Percentiles rank a stretch among this genome's conserved stretches.
These are phyloP conservation scores for Arthrobotrys musiformis DNA, from an alignment of 2,329 filamentous ascomycete genomes.

Conservation along the genomic window DNA sequence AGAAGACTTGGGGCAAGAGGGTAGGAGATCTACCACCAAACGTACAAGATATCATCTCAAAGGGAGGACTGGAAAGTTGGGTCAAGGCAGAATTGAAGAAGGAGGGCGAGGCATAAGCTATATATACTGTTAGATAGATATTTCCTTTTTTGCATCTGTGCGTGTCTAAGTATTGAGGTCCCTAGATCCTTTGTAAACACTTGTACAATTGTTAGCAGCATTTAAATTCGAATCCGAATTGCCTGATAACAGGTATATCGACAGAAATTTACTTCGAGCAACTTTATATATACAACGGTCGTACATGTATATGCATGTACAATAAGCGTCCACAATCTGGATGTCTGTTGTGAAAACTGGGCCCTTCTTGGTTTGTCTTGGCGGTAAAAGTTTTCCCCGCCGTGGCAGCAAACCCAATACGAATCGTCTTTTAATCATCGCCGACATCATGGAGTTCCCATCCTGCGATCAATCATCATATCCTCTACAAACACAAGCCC, in stretches of 20 bases:
- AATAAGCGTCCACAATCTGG: no score
- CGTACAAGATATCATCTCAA: conserved; percentile 84
- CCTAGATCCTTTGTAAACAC: no score
- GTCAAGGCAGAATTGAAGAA: conserved; percentile 75
- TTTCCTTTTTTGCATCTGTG: neutral
- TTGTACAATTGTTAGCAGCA: no score
- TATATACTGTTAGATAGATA: neutral
- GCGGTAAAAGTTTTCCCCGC: neutral
- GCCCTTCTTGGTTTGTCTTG: neutral
- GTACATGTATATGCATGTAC: no score
- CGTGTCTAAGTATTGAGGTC: neutral
- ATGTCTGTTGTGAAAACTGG: no score
- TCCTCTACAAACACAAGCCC: neutral
- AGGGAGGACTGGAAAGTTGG: conserved; percentile 83
- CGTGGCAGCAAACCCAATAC: neutral
- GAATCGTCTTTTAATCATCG: no score
- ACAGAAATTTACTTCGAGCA: neutral
- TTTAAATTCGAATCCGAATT: no score
- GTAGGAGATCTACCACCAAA: conserved; percentile 86
- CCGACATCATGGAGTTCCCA: no score
- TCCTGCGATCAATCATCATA: no score
- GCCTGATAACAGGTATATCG: no score
- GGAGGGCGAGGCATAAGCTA: conserved; percentile 6
- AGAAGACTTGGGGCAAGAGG: conserved; percentile 77
- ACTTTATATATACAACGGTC: neutral